Base-by-base conservation (phyloP, 2,329 filamentous ascomycete species). In the Tolypocladium endophyticum region DNA sequence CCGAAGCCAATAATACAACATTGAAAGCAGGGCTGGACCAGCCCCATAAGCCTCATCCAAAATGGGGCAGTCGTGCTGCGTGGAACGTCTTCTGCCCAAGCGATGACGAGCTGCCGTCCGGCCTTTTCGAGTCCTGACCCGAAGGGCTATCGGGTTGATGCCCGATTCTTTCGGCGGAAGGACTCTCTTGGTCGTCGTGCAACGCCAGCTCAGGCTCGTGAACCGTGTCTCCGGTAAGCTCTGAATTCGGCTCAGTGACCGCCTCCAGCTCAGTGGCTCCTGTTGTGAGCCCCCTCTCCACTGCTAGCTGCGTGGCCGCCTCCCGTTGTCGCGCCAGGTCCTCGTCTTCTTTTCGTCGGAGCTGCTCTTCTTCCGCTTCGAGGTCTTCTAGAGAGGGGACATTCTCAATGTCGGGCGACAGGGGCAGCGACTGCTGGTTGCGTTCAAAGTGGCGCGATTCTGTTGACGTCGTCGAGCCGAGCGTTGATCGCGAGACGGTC, bases 401-500 rank as follows among this genome's bases (percentile, higher is more conserved):
- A 3, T 72, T 68, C 30, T 73, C 69, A n/a, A 72, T 65, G n/a
- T 72, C 72, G 30, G 75, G 72, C 14, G 73, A 74, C 12, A 65
- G 65, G 5, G 70, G 68, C n/a, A 72, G 60, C 0, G 72, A 70
- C 7, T 63, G 67, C 5, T 67, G 61, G 41, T 66, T 66, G 20
- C 68, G 70, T 0, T 63, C 65, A 23, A 66, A 39, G 0, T 62
- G 62, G 3, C 67, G 65, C 4, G 73, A 72, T 1, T 75, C 72
- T 56, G 60, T 64, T 25, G 77, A 75, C 35, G 71, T 66, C 16
- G 63, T 69, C 4, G 81, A 83, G 9, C 74, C 74, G n/a, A 85
- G 71, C 2, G 82, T 85, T n/a, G 80, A 82, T 60, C 81, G 75
- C n/a, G 84, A 86, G 0, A 81, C 74, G 12, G 81, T 85, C 59